A percentile compares a stretch with the other conserved stretches of the same genome.
Conservation (phyloP, 345 rosid genomes). For the Camelina sativa region DNA sequence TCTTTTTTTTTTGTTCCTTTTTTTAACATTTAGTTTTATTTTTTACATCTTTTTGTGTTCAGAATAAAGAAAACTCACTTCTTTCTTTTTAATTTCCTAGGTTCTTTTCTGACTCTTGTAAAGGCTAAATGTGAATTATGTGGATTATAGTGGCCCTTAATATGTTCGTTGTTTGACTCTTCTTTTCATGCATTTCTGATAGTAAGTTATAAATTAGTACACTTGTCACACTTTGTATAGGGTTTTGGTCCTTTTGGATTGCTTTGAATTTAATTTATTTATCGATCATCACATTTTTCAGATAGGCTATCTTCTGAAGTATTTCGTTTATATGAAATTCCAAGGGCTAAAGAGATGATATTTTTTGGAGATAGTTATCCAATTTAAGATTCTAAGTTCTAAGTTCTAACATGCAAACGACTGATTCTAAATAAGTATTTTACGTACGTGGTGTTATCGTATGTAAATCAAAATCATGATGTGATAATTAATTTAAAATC, state of each 20-base stretch:
- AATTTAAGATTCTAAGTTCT: background rate
- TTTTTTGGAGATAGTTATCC: background rate
- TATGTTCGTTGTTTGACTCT: background rate
- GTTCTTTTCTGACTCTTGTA: conserved; percentile 41
- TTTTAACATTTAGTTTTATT: background rate
- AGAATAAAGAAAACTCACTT: conserved; percentile 3
- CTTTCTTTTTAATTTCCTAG: conserved; percentile 20
- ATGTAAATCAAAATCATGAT: background rate
- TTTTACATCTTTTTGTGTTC: conserved; percentile 4
- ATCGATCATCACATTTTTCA: background rate
- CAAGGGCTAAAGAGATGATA: background rate
- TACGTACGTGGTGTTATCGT: background rate
- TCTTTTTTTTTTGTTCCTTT: background rate
- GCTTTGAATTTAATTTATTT: background rate
- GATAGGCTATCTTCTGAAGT: background rate
- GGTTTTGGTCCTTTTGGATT: background rate
- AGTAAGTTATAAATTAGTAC: background rate
- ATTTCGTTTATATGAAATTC: background rate
- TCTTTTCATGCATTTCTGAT: background rate
- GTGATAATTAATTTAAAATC: background rate
- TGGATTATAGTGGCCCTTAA: conserved; percentile 15
- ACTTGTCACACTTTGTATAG: background rate
- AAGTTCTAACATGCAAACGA: background rate
- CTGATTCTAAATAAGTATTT: background rate
- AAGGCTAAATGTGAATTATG: conserved; percentile 36